Evolutionary conservation across 2,329 filamentous ascomycete species (phyloP).

Genomic region (Waltergamsia citrina): DNA sequence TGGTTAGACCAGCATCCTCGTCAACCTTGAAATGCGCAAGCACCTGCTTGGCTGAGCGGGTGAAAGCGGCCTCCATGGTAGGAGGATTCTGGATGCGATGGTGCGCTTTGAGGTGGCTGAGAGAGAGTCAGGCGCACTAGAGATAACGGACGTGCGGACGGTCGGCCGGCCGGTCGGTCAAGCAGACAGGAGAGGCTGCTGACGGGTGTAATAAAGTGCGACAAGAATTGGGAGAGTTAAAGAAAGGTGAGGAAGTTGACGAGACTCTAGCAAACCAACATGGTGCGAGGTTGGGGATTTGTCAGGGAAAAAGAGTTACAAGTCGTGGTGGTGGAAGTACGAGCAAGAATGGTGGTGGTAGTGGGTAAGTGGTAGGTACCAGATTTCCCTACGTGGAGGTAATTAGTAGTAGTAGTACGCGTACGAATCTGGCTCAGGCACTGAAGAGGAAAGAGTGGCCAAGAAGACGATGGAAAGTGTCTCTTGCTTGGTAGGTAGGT

Average conservation of each 20-base stretch:
- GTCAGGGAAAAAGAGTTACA: neutral
- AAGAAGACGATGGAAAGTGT: too few relatives aligned
- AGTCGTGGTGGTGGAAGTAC: too few relatives aligned
- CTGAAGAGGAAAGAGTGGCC: too few relatives aligned
- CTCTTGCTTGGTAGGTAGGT: too few relatives aligned
- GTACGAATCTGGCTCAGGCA: too few relatives aligned
- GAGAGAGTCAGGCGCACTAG: neutral
- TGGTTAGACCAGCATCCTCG: constrained; percentile 42
- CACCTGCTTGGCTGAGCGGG: constrained; percentile 47
- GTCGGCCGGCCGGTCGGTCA: constrained; percentile 1
- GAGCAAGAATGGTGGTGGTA: too few relatives aligned
- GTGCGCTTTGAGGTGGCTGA: neutral
- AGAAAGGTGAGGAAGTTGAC: neutral
- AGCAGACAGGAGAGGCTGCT: too few relatives aligned
- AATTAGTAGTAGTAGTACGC: too few relatives aligned
- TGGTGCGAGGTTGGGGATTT: neutral
- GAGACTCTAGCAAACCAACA: neutral
- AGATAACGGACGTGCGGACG: neutral
- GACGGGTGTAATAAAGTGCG: too few relatives aligned
- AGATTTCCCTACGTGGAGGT: too few relatives aligned
- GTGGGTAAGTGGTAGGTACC: neutral
- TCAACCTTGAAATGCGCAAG: constrained; percentile 50
- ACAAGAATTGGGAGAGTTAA: neutral
- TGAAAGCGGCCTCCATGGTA: constrained; percentile 55
- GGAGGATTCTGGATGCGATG: too few relatives aligned